Base-by-base conservation (phyloP, 805 yeast species). In the Yarrowia hollandica region DNA sequence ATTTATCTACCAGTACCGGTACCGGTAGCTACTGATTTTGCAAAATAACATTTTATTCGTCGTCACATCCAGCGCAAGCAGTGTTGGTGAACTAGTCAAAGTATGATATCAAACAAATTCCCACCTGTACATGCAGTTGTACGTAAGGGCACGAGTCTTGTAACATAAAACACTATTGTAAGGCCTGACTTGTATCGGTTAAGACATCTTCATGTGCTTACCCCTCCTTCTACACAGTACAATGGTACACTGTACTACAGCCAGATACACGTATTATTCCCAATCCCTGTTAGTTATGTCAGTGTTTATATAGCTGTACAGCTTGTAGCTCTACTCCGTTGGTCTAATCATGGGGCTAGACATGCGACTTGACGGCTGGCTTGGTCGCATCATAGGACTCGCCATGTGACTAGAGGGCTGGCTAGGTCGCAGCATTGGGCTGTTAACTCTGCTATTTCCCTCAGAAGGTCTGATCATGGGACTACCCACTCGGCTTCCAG, bases 401-500 rank as follows among this genome's bases (percentile, higher is more conserved):
- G 54, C 54, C 54, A 46, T 46, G 28, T n/a, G 15, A 19, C 54
- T 46, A n/a, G 38, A 21, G 26, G 54, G 54, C 26, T 46, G 54
- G 28, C 54, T 46, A n/a, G 54, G 54, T 21, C 54, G 54, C 12
- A 46, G 54, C 38, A 30, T 31, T 2, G 54, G 54, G 16, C 54
- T 46, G 26, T 34, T 14, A 18, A 50, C 41, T 15, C 57, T 15
- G 34, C 42, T 31, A 23, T 15, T 16, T 12, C 34, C 34, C 9
- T 50, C 57, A 5, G 42, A 22, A 5, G 57, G 57, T 16, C 57
- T 7, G 12, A 50, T 23, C 57, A 50, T 50, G 14, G 57, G 57
- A 19, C 57, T 50, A 6, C 57, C 57, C 10, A 50, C 57, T 23
- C 57, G 31, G 16, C 57, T 50, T n/a, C 57, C 34, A 18, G 57